Conservation (phyloP, 2,329 filamentous ascomycete genomes). For the Pseudovirgaria hyperparasitica region DNA sequence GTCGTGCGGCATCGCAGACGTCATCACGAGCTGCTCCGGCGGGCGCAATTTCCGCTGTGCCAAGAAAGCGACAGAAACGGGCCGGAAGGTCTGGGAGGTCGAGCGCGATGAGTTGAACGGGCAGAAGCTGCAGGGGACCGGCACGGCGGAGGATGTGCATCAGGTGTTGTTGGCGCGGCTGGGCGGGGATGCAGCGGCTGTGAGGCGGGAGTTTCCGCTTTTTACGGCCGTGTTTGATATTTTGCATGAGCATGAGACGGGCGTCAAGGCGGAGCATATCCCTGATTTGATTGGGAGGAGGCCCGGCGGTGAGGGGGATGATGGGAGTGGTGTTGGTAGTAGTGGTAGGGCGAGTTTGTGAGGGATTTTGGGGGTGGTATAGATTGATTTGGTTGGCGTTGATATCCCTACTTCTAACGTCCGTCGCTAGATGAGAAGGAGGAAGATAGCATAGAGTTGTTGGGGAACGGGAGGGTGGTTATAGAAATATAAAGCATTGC, state of each 20-base stretch:
- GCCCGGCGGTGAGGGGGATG: conserved; percentile 7
- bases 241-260: conserved; percentile 61
- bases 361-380: too few relatives aligned
- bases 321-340: too few relatives aligned
- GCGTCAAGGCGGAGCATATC: conserved; percentile 67
- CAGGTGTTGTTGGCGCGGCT: conserved; percentile 68
- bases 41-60: conserved; percentile 93
- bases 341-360: too few relatives aligned
- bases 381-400: too few relatives aligned
- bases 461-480: too few relatives aligned
- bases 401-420: too few relatives aligned
- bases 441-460: too few relatives aligned
- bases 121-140: conserved; percentile 90
- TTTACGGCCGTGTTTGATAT: conserved; percentile 61
- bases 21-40: conserved; percentile 87
- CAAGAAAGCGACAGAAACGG: conserved; percentile 70
- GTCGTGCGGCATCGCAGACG: conserved; percentile 84
- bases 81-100: conserved; percentile 71
- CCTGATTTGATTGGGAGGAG: conserved; percentile 50
- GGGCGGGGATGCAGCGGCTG: conserved; percentile 61
- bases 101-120: conserved; percentile 86
- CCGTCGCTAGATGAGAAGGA: too few relatives aligned
- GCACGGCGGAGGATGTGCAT: conserved; percentile 84
- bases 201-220: conserved; percentile 86
- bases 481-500: too few relatives aligned